These are phyloP conservation scores for Eleusine indica DNA, from an alignment of 176 grass and related monocot genomes.

Conservation along the genomic window DNA sequence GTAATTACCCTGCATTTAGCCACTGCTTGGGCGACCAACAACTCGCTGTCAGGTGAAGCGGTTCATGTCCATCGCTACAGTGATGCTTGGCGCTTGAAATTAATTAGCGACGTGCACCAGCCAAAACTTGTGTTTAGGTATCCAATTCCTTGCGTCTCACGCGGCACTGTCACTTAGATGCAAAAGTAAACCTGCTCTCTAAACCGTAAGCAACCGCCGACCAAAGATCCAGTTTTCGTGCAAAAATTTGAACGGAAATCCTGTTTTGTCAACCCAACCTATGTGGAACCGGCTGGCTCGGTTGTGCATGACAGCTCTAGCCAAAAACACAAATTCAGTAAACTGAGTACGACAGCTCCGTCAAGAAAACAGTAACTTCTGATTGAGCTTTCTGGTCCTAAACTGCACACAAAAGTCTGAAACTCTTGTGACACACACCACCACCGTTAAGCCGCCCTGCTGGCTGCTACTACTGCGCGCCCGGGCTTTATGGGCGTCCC, in stretches of 20 bases:
- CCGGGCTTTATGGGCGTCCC: slow-evolving; percentile 35
- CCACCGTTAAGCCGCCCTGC: slow-evolving; percentile 10
- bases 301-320: not conserved
- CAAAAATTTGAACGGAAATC: not conserved
- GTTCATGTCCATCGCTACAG: not conserved
- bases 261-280: not conserved
- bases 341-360: not conserved
- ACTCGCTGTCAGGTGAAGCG: slow-evolving; percentile 18
- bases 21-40: no score
- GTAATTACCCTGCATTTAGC: slow-evolving; percentile 10
- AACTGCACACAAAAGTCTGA: not conserved
- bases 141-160: slow-evolving; percentile 24
- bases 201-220: slow-evolving; percentile 2
- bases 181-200: not conserved
- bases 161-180: not conserved
- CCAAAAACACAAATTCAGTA: not conserved
- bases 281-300: not conserved
- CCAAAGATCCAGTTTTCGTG: slow-evolving; percentile 20
- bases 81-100: slow-evolving; percentile 37
- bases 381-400: slow-evolving; percentile 16
- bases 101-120: slow-evolving; percentile 17
- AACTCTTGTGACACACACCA: not conserved
- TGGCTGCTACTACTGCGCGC: not conserved
- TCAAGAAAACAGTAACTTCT: not conserved
- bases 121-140: not conserved